Evolutionary conservation across 2,329 filamentous ascomycete genomes (phyloP).

Genomic region (Ophiognomonia clavigignenti-juglandacearum): DNA sequence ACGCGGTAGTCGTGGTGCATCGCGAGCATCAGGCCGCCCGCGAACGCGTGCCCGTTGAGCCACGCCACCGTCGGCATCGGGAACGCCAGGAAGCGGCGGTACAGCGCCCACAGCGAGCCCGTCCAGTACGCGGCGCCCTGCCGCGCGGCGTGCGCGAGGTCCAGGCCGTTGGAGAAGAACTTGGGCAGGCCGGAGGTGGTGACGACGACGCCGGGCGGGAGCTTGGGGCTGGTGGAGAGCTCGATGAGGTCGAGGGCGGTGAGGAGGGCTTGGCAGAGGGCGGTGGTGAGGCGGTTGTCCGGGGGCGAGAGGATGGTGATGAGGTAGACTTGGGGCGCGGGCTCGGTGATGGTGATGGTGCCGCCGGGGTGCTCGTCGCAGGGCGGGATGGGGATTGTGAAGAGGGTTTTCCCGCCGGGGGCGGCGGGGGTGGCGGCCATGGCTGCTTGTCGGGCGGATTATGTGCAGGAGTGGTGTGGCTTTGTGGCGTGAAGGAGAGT

Average conservation of each 20-base stretch:
- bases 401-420: slow-evolving; percentile 34
- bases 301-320: slow-evolving; percentile 66
- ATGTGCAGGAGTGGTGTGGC: background rate
- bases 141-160: slow-evolving; percentile 60
- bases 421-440: slow-evolving; percentile 13
- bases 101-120: slow-evolving; percentile 58
- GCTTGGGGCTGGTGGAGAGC: slow-evolving; percentile 47
- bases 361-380: slow-evolving; percentile 45
- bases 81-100: slow-evolving; percentile 61
- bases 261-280: slow-evolving; percentile 63
- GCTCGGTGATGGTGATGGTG: slow-evolving; percentile 57
- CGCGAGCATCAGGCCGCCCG: slow-evolving; percentile 74
- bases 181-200: slow-evolving; percentile 72
- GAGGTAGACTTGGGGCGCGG: slow-evolving; percentile 60
- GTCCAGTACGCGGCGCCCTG: slow-evolving; percentile 56
- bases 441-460: background rate
- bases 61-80: slow-evolving; percentile 81
- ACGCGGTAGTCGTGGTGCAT: slow-evolving; percentile 83
- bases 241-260: slow-evolving; percentile 72
- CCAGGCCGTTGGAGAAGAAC: slow-evolving; percentile 82
- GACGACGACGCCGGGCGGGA: slow-evolving; percentile 67
- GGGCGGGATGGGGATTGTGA: slow-evolving; percentile 54
- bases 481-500: background rate
- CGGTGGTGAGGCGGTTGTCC: slow-evolving; percentile 70
- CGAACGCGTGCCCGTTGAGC: slow-evolving; percentile 76